Evolutionary conservation across 768 basidiomycete species (phyloP), one percentile per base, ranked within the genome.

Genomic region (Boletus patriciae): DNA sequence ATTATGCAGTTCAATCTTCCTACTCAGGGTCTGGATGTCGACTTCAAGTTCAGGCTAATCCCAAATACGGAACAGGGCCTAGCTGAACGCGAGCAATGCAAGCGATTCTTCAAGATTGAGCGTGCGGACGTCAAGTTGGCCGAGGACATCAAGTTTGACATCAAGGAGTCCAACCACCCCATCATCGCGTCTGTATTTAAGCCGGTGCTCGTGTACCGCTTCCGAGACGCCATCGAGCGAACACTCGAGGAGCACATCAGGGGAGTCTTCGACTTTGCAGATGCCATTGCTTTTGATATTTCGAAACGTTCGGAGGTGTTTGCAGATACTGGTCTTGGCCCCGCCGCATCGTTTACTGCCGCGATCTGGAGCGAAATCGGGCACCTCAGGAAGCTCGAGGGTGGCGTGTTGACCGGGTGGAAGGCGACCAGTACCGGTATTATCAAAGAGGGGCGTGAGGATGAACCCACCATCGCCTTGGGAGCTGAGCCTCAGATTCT

Each of bases 401-500:
- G 68, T 49, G 76, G 65, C 0, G 40, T 77, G 25, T 69, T 77
- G 56, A 65, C 73, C 2, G 82, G 77, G 0, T 80, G 80, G 78
- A 72, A 65, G 25, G 81, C 82, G 4, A 89, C 88, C 0, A 81
- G 88, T 0, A 85, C 84, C 0, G 88, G 88, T 0, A 57, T 90
- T 8, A 73, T 90, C 47, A 78, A 83, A 42, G 80, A 84, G 62
- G 81, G 80, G 37, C 57, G 60, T 0, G 55, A 58, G 16, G 70
- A 64, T 3, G 68, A 70, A 38, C 73, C 66, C 16, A 65, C 66
- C 47, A 80, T 90, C 46, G 88, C 87, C 0, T 72, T 90, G 74
- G 88, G 88, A 3, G 85, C 80, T 7, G 87, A 87, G 70, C 88
- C 88, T 36, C 88, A 90, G 75, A 82, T 90, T 33, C 69, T 90